Percentiles rank a stretch among this genome's conserved stretches.
Evolutionary conservation across 805 yeast species (phyloP).

Genomic region (Cyberlindnera euphorbiae): DNA sequence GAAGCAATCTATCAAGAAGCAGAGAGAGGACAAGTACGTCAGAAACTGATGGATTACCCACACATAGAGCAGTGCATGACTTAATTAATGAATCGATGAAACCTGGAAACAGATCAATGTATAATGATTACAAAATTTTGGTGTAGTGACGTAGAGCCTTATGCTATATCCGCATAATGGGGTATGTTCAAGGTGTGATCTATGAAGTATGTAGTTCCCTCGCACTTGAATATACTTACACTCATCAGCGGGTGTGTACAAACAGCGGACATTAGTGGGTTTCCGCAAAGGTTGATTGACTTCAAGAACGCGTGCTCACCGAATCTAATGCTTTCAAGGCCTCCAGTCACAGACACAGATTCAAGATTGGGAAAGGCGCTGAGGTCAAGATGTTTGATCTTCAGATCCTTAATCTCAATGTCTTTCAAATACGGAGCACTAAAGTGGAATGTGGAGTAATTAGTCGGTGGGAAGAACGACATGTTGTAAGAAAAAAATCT

Average conservation of each 20-base stretch:
- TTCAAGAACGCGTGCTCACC: background rate
- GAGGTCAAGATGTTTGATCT: background rate
- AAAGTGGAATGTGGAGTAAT: background rate
- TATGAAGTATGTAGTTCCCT: too few species aligned
- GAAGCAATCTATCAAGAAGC: conserved; percentile 43
- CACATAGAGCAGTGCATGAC: background rate
- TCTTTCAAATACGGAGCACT: background rate
- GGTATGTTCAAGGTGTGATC: too few species aligned
- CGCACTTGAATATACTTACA: too few species aligned
- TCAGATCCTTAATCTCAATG: background rate
- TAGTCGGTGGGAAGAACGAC: too few species aligned
- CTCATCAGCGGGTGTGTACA: too few species aligned
- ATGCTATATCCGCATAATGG: too few species aligned
- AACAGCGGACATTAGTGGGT: too few species aligned
- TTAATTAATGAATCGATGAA: conserved; percentile 1
- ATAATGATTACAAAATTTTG: too few species aligned
- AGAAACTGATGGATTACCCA: conserved; percentile 2
- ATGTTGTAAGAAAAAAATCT: too few species aligned
- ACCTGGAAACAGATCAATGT: too few species aligned
- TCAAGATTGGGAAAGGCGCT: background rate
- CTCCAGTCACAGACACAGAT: background rate
- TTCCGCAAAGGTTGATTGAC: background rate
- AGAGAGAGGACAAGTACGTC: conserved; percentile 38
- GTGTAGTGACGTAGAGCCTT: too few species aligned
- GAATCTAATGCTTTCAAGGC: background rate